A percentile compares a stretch with the other conserved stretches of the same genome.
Conservation (phyloP, 2,329 filamentous ascomycete species). For the Akanthomyces muscarius region DNA sequence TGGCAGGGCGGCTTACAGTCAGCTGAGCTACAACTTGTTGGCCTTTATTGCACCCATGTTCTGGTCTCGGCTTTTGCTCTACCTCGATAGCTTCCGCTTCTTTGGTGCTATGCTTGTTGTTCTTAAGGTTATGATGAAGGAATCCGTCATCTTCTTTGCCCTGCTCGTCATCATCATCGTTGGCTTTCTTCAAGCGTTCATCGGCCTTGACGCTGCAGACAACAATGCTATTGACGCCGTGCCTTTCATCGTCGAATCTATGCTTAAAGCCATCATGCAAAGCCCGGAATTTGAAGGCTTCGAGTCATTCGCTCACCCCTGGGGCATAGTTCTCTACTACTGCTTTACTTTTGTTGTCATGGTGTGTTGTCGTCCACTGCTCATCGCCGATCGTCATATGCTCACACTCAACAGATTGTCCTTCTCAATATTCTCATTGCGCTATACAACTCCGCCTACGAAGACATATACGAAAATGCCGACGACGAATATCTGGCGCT, state of each 20-base stretch:
- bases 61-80: slow-evolving; percentile 88
- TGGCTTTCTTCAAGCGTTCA: slow-evolving; percentile 89
- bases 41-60: slow-evolving; percentile 95
- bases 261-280: slow-evolving; percentile 89
- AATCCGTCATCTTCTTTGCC: slow-evolving; percentile 94
- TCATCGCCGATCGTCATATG: background rate
- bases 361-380: slow-evolving; percentile 46
- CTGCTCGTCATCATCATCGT: slow-evolving; percentile 78
- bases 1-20: slow-evolving; percentile 61
- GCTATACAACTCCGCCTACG: slow-evolving; percentile 93
- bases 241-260: slow-evolving; percentile 70
- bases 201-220: slow-evolving; percentile 83
- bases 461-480: slow-evolving; percentile 89
- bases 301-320: slow-evolving; percentile 85
- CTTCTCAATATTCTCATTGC: slow-evolving; percentile 95
- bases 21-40: slow-evolving; percentile 87
- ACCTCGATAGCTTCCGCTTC: slow-evolving; percentile 89
- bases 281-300: slow-evolving; percentile 86
- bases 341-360: slow-evolving; percentile 97
- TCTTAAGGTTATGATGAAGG: slow-evolving; percentile 90
- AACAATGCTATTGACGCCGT: slow-evolving; percentile 65
- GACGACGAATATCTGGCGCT: slow-evolving; percentile 94
- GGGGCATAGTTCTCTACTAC: slow-evolving; percentile 94
- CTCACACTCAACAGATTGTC: slow-evolving; percentile 45
- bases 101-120: slow-evolving; percentile 98